Percentiles rank a stretch among this genome's conserved stretches.
Conservation (phyloP, 2,329 filamentous ascomycete species). For the Microsporum ferrugineum region DNA sequence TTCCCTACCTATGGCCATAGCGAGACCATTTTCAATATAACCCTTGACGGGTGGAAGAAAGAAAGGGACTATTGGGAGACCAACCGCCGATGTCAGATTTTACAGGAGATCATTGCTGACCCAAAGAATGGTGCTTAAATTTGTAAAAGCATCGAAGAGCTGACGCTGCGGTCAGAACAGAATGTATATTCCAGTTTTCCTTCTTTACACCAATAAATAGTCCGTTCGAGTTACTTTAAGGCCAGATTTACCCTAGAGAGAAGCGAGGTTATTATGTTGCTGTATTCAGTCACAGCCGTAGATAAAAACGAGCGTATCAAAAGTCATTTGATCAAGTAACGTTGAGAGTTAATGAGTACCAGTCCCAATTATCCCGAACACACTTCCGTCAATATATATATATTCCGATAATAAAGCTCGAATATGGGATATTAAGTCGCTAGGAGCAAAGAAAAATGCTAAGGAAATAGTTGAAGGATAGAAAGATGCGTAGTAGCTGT, state of each 20-base stretch:
- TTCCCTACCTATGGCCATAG: slow-evolving; percentile 8
- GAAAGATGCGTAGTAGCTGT: background rate
- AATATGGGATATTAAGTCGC: background rate
- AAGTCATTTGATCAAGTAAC: background rate
- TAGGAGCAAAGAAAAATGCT: background rate
- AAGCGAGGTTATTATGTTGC: too few species aligned
- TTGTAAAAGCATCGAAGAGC: background rate
- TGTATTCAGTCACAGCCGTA: background rate
- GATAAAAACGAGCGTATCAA: background rate
- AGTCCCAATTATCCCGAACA: background rate
- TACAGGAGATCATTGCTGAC: slow-evolving; percentile 6
- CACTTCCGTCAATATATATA: background rate
- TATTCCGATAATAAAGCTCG: background rate
- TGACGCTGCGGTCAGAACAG: background rate
- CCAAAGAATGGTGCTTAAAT: slow-evolving; percentile 5
- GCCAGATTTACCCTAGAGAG: too few species aligned
- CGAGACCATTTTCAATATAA: slow-evolving; percentile 5
- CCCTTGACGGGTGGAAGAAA: slow-evolving; percentile 6
- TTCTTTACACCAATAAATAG: too few species aligned
- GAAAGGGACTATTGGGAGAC: slow-evolving; percentile 7
- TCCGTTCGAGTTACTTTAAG: too few species aligned
- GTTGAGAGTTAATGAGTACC: background rate
- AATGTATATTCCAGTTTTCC: background rate
- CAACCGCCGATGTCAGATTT: slow-evolving; percentile 6
- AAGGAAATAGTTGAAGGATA: background rate